These are phyloP conservation scores for Pestalotiopsis sp. DNA, from an alignment of 2,329 filamentous ascomycete species.

Conservation along the genomic window DNA sequence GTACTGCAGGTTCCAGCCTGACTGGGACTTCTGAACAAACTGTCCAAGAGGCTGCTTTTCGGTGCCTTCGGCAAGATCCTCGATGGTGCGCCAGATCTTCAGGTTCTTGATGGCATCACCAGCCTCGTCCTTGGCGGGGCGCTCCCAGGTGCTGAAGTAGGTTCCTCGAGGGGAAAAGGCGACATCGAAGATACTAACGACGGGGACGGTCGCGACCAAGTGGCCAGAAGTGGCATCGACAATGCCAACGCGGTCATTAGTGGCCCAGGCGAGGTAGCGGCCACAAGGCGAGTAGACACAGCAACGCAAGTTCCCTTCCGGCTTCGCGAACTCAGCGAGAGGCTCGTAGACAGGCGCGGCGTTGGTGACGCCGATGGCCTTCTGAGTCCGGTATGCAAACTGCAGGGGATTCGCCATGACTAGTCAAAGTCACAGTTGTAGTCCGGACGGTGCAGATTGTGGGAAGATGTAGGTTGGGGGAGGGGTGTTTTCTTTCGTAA, in stretches of 20 bases:
- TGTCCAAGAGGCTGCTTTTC: slow-evolving; percentile 78
- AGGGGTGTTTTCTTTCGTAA: slow-evolving; percentile 3
- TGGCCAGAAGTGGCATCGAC: slow-evolving; percentile 79
- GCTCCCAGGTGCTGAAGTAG: slow-evolving; percentile 96
- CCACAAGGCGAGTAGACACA: slow-evolving; percentile 95
- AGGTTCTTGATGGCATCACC: slow-evolving; percentile 95
- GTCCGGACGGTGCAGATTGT: slow-evolving; percentile 5
- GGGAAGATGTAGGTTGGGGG: neutral
- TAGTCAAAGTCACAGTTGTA: slow-evolving; percentile 80
- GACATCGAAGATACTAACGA: slow-evolving; percentile 88
- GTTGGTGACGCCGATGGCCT: slow-evolving; percentile 92
- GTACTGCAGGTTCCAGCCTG: slow-evolving; percentile 97
- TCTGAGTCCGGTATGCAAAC: slow-evolving; percentile 96
- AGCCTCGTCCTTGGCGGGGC: slow-evolving; percentile 86
- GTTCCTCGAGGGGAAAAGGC: slow-evolving; percentile 92
- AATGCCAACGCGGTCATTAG: slow-evolving; percentile 82
- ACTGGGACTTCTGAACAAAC: slow-evolving; percentile 95
- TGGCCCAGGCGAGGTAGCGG: slow-evolving; percentile 94
- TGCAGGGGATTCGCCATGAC: slow-evolving; percentile 92
- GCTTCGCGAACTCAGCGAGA: slow-evolving; percentile 80
- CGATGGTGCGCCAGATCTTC: slow-evolving; percentile 89
- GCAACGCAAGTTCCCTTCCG: slow-evolving; percentile 92
- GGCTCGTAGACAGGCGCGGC: slow-evolving; percentile 85
- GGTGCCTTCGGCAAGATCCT: slow-evolving; percentile 61
- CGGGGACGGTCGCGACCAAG: slow-evolving; percentile 72